These are phyloP conservation scores for Penicillium expansum DNA, from an alignment of 2,329 filamentous ascomycete species.

Conservation along the genomic window DNA sequence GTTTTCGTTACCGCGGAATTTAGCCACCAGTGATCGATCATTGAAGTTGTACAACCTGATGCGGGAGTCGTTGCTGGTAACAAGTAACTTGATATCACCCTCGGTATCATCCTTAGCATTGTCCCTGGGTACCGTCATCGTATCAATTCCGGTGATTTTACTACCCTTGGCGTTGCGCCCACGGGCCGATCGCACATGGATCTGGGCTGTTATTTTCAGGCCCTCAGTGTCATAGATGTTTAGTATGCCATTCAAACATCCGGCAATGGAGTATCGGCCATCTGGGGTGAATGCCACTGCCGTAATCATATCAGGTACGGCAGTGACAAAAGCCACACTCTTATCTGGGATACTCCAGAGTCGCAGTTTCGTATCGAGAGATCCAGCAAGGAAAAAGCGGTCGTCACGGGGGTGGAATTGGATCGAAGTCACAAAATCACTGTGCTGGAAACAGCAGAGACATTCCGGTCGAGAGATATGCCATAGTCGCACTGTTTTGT, in stretches of 20 bases:
- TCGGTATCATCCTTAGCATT: slow-evolving; percentile 54
- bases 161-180: slow-evolving; percentile 94
- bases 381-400: slow-evolving; percentile 93
- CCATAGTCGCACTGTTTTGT: slow-evolving; percentile 94
- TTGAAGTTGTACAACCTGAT: slow-evolving; percentile 84
- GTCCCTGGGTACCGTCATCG: slow-evolving; percentile 59
- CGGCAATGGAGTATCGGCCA: slow-evolving; percentile 84
- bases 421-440: slow-evolving; percentile 91
- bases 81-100: slow-evolving; percentile 74
- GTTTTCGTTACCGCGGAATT: slow-evolving; percentile 90
- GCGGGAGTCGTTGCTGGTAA: slow-evolving; percentile 93
- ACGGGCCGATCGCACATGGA: slow-evolving; percentile 88
- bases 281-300: slow-evolving; percentile 92
- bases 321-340: slow-evolving; percentile 76
- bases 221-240: slow-evolving; percentile 92
- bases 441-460: slow-evolving; percentile 89
- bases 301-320: slow-evolving; percentile 83
- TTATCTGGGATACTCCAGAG: slow-evolving; percentile 98
- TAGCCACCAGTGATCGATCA: slow-evolving; percentile 80
- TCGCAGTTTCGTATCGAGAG: slow-evolving; percentile 80
- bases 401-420: slow-evolving; percentile 93
- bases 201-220: slow-evolving; percentile 75
- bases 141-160: slow-evolving; percentile 93
- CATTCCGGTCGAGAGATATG: slow-evolving; percentile 83
- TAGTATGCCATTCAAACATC: slow-evolving; percentile 79